phyloP scores from a whole-genome alignment of 2,329 filamentous ascomycete genomes.

The Beauveria sp. region DNA sequence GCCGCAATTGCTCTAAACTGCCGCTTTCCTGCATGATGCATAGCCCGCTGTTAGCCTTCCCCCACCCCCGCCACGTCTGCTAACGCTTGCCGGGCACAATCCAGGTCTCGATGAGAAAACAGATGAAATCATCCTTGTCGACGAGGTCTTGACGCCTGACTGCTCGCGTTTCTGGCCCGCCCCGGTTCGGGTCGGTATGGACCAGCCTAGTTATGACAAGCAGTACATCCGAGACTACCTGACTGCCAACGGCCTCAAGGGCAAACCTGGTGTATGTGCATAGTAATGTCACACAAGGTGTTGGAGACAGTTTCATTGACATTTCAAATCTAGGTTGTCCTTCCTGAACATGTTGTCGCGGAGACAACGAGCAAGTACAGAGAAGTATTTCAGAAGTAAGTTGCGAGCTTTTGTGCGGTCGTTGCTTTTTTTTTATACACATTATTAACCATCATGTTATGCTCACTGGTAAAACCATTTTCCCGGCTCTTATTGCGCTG shows the following conservation, averaged over 20 bases:
- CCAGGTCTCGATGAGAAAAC: constrained; percentile 40
- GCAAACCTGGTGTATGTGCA: constrained; percentile 16
- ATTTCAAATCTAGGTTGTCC: constrained; percentile 21
- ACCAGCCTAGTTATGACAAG: constrained; percentile 86
- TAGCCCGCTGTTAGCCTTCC: not conserved
- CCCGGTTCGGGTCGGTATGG: constrained; percentile 57
- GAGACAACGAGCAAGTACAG: constrained; percentile 66
- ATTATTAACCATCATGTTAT: not conserved
- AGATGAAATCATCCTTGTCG: constrained; percentile 40
- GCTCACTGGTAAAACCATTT: constrained; percentile 13
- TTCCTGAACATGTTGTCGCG: constrained; percentile 65
- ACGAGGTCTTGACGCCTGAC: constrained; percentile 81
- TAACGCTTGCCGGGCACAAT: not conserved
- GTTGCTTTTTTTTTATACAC: too few species aligned
- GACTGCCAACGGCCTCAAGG: constrained; percentile 53
- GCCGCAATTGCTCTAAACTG: constrained; percentile 36
- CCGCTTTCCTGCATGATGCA: not conserved
- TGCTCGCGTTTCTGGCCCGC: constrained; percentile 81
- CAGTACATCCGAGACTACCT: constrained; percentile 80
- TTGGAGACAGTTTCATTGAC: not conserved
- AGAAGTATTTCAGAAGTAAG: constrained; percentile 51
- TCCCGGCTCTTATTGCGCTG: constrained; percentile 11
- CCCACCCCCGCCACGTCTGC: not conserved
- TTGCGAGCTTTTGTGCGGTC: not conserved
- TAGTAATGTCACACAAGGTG: too few species aligned